phyloP scores from a whole-genome alignment of 164 flowering plant genomes.

The Amborella trichopoda region DNA sequence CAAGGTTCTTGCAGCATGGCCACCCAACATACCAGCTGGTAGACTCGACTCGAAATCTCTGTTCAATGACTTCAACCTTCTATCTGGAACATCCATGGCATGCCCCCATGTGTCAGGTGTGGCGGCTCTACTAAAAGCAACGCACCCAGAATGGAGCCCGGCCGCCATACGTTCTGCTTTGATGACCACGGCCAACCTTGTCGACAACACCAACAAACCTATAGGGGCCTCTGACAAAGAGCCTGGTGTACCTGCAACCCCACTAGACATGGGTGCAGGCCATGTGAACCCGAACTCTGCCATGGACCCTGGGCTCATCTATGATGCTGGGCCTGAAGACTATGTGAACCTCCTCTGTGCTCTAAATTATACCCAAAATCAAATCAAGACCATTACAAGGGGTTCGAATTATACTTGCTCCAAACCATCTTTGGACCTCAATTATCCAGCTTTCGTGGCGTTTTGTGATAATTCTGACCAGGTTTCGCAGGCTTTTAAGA shows the following conservation, averaged over 20 bases:
- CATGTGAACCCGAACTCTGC: constrained; percentile 62
- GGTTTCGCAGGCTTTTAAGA: constrained; percentile 18
- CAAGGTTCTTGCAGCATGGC: constrained; percentile 43
- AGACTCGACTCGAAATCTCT: constrained; percentile 1
- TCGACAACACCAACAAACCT: constrained; percentile 29
- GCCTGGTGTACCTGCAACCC: constrained; percentile 25
- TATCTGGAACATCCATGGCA: constrained; percentile 70
- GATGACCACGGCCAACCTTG: constrained; percentile 43
- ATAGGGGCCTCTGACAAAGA: constrained; percentile 21
- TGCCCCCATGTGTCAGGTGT: constrained; percentile 63
- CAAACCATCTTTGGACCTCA: constrained; percentile 34
- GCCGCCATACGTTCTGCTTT: constrained; percentile 67
- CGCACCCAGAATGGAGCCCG: constrained; percentile 62
- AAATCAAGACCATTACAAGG: constrained; percentile 32
- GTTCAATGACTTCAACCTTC: constrained; percentile 28
- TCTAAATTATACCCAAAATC: constrained; percentile 30
- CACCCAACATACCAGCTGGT: constrained; percentile 12
- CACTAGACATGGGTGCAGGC: constrained; percentile 61
- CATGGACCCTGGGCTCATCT: constrained; percentile 56
- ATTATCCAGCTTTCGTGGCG: constrained; percentile 65
- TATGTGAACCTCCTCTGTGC: constrained; percentile 45
- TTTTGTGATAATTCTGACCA: constrained; percentile 16
- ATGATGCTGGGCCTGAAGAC: constrained; percentile 28
- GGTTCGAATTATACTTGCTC: constrained; percentile 20
- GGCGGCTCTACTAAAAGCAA: constrained; percentile 43